Conservation (phyloP, 192 early-diverging fungal genomes). For the Phlyctochytrium bullatum region DNA sequence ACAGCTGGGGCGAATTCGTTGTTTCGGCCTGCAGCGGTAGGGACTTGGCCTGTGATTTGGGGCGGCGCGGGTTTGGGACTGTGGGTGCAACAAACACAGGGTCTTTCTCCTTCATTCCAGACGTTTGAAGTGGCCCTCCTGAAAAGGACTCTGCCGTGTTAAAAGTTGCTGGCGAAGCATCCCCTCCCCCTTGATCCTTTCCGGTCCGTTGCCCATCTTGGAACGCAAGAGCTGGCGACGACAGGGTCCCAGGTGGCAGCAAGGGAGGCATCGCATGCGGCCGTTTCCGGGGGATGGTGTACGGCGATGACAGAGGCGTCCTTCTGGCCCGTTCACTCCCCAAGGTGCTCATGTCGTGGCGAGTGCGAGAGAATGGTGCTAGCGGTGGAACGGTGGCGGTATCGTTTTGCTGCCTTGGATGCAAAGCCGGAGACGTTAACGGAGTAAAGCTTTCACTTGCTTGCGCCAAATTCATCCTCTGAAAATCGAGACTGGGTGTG, state of each 20-base stretch:
- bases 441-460: slow-evolving; percentile 55
- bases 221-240: neutral
- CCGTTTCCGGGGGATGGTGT: slow-evolving; percentile 20
- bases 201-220: neutral
- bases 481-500: slow-evolving; percentile 59
- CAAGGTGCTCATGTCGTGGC: neutral
- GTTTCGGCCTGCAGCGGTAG: too few species aligned
- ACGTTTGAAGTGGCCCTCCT: neutral
- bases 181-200: neutral
- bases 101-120: neutral
- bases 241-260: neutral
- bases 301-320: slow-evolving; percentile 29
- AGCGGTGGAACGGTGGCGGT: slow-evolving; percentile 7
- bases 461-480: slow-evolving; percentile 24
- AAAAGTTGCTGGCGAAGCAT: neutral
- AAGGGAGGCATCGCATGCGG: neutral
- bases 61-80: slow-evolving; percentile 5
- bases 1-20: neutral
- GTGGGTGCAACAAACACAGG: slow-evolving; percentile 14
- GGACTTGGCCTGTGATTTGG: slow-evolving; percentile 1
- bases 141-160: neutral
- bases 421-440: slow-evolving; percentile 61
- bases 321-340: slow-evolving; percentile 24
- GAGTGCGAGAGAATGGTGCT: slow-evolving; percentile 10
- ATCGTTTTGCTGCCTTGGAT: slow-evolving; percentile 37